Base-by-base conservation (phyloP, 176 grass and related monocot species). In the sorghum (Sorghum bicolor) region DNA sequence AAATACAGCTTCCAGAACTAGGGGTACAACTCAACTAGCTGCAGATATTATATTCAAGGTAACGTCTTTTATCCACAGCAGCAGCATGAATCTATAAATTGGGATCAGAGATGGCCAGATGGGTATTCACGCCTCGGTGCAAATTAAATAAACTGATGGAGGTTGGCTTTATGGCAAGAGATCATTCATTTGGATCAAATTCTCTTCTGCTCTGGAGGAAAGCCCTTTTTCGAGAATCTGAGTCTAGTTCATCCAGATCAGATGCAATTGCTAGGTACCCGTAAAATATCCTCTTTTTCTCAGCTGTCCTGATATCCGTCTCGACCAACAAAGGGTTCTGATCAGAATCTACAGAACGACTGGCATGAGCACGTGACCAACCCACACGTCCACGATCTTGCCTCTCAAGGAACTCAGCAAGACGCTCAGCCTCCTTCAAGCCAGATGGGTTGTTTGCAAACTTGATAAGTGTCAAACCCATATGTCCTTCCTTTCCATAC, bases 401-500 rank as follows among this genome's bases (percentile, higher is more conserved):
- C 60, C 63, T 90, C 77, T 92, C 88, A 0, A 99, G 86, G 80
- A 94, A 94, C 34, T 94, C 84, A 68, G 85, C 85, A 81, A 99
- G 83, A 34, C 81, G 66, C 81, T 96, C 96, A 83, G 96, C 93
- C 82, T 99, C 96, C 77, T 94, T 90, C 80, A 96, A 84, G 39
- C 96, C 93, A 81, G 83, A 24, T 80, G 88, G 75, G 48, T 82
- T 94, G 83, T 89, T 92, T 28, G 86, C 61, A 8, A 99, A 99
- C 83, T 94, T 93, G 70, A 99, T 71, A 76, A 95, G 77, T 75
- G 96, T 96, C 70, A 92, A 79, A 75, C 93, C 93, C 83, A 86
- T 67, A 67, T 99, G 96, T 25, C 96, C 96, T 88, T 99, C 91
- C 65, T 90, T 99, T 80, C 91, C 89, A 89, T 99, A 94, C 14